A percentile compares a stretch with the other conserved stretches of the same genome.
Conservation (phyloP, 1,284 basidiomycete species). For the Kwoniella shivajii region DNA sequence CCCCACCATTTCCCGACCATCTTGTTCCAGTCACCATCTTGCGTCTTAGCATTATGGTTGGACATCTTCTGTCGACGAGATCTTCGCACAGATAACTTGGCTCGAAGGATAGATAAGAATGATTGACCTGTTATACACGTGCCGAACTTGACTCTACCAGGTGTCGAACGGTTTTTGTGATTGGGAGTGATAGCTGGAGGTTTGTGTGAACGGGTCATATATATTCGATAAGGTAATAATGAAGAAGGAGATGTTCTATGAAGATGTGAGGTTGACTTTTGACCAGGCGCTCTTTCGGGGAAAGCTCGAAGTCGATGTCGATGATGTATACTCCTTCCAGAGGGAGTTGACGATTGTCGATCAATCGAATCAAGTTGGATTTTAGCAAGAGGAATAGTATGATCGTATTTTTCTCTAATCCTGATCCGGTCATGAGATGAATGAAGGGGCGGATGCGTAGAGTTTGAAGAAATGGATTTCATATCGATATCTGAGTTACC, state of each 20-base stretch:
- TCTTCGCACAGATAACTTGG: not conserved
- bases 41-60: conserved; percentile 9
- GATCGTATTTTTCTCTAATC: conserved; percentile 11
- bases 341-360: not conserved
- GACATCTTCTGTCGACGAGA: conserved; percentile 4
- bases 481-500: conserved; percentile 7
- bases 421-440: not conserved
- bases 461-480: not conserved
- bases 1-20: conserved; percentile 18
- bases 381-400: conserved; percentile 6
- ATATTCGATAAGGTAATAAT: conserved; percentile 13
- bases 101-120: conserved; percentile 6
- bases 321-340: conserved; percentile 1
- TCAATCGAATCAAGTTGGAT: conserved; percentile 4
- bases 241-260: conserved; percentile 18
- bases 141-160: not conserved
- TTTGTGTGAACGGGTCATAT: conserved; percentile 5
- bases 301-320: conserved; percentile 1
- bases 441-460: not conserved
- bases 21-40: conserved; percentile 11
- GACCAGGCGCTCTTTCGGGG: conserved; percentile 11
- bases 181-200: conserved; percentile 1
- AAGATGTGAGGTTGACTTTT: conserved; percentile 15
- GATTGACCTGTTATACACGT: conserved; percentile 8
- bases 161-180: conserved; percentile 4